Evolutionary conservation across 495 filamentous ascomycete genomes (phyloP).

Genomic region (Usnea hakonensis): DNA sequence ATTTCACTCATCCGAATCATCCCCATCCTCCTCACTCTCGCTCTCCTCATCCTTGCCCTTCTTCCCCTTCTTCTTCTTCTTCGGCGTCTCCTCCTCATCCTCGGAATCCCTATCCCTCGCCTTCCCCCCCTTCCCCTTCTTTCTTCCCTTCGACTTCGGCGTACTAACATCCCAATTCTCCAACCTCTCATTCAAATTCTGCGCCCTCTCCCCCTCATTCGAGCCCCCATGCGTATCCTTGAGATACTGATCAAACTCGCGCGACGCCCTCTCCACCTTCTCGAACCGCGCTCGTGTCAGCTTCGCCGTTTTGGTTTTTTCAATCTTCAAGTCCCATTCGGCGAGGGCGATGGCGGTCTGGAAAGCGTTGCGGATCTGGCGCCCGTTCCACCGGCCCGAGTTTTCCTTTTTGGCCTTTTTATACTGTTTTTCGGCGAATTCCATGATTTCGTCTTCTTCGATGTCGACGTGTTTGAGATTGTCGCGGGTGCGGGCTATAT

Average conservation of each 20-base stretch:
- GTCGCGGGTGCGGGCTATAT: neutral
- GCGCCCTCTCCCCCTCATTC: neutral
- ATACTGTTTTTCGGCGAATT: conserved; percentile 6
- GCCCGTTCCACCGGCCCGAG: conserved; percentile 34
- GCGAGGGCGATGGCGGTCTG: conserved; percentile 38
- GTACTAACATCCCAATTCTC: neutral
- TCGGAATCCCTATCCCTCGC: neutral
- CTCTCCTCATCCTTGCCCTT: neutral
- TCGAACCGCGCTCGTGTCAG: neutral
- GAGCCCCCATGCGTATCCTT: neutral
- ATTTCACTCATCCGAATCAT: neutral
- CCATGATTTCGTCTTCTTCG: neutral
- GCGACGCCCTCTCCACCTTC: neutral
- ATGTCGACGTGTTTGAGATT: neutral
- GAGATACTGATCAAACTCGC: neutral
- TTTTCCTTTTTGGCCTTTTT: neutral
- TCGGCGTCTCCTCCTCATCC: neutral
- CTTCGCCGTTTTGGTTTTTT: neutral
- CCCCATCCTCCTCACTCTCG: neutral
- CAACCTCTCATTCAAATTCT: neutral
- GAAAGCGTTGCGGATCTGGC: conserved; percentile 41
- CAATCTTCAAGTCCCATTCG: conserved; percentile 22
- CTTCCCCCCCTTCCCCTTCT: neutral
- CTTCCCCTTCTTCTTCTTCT: neutral
- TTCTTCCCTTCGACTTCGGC: neutral